Percentiles rank a stretch among this genome's conserved stretches.
Evolutionary conservation across 352 stramenopile species (phyloP).

Genomic region (Phytophthora macrochlamydospora): DNA sequence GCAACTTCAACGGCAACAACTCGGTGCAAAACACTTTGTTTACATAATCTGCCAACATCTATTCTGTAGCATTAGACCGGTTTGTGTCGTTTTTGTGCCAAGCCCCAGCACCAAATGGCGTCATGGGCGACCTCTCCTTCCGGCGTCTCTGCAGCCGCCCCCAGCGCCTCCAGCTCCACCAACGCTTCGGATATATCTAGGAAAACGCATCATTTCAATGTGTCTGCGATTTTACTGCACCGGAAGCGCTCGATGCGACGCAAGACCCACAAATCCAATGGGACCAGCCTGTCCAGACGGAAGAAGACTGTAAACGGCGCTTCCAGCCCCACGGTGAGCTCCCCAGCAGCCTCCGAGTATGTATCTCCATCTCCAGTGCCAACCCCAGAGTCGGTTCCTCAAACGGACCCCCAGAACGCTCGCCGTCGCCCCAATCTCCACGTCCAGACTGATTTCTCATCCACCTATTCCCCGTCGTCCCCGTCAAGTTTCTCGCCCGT

Average conservation of each 20-base stretch:
- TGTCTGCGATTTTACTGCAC: conserved; percentile 30
- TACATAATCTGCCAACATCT: no score
- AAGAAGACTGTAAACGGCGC: conserved; percentile 18
- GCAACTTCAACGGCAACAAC: no score
- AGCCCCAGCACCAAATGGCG: conserved; percentile 1
- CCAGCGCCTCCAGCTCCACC: no score
- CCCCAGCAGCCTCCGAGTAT: not conserved
- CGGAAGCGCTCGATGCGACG: conserved; percentile 27
- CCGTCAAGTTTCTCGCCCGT: conserved; percentile 32
- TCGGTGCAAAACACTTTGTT: no score
- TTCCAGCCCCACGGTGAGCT: not conserved
- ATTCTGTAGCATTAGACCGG: no score
- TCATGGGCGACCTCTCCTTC: not conserved
- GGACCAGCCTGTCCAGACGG: conserved; percentile 6
- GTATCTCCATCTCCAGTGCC: not conserved
- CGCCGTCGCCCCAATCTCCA: conserved; percentile 28
- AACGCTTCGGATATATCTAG: conserved; percentile 2
- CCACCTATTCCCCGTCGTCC: conserved; percentile 15
- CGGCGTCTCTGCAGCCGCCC: not conserved
- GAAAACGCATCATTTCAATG: conserved; percentile 12
- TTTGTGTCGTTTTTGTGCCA: not conserved
- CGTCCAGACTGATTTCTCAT: conserved; percentile 41
- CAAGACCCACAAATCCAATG: conserved; percentile 25
- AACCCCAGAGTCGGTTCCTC: conserved; percentile 6
- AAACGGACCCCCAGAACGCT: conserved; percentile 5